phyloP scores from a whole-genome alignment of 768 basidiomycete species.

The Candolleomyces efflorescens region DNA sequence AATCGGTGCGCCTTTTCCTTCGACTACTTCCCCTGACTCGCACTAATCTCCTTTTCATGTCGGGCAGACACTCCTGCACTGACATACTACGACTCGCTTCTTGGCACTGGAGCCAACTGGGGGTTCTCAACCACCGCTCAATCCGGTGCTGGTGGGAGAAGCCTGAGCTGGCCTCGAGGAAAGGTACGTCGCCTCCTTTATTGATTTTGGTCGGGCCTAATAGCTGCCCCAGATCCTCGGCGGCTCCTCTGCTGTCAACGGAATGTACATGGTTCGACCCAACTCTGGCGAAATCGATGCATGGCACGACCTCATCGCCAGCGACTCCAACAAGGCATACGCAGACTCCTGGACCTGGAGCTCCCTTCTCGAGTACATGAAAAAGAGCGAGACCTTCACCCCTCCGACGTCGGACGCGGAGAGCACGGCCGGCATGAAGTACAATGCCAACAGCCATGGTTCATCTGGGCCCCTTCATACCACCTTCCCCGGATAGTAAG shows the following conservation, averaged over 20 bases:
- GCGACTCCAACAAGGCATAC: constrained; percentile 28
- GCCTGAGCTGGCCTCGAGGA: constrained; percentile 55
- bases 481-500: constrained; percentile 41
- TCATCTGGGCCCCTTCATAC: constrained; percentile 40
- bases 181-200: constrained; percentile 31
- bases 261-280: constrained; percentile 60
- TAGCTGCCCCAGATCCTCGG: constrained; percentile 45
- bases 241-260: constrained; percentile 67
- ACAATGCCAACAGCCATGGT: constrained; percentile 44
- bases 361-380: constrained; percentile 39
- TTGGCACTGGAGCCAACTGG: constrained; percentile 51
- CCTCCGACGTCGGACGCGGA: constrained; percentile 41
- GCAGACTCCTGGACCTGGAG: constrained; percentile 44
- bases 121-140: constrained; percentile 47
- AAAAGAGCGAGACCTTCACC: constrained; percentile 53
- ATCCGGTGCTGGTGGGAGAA: constrained; percentile 35
- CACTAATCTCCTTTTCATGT: no score
- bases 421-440: constrained; percentile 39
- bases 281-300: constrained; percentile 45
- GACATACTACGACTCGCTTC: constrained; percentile 49
- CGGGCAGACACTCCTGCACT: constrained; percentile 43
- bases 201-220: no score
- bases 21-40: no score
- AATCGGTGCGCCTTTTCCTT: constrained; percentile 27
- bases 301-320: constrained; percentile 39